Evolutionary conservation across 2,329 filamentous ascomycete genomes (phyloP).

Genomic region (Stenocarpella maydis): DNA sequence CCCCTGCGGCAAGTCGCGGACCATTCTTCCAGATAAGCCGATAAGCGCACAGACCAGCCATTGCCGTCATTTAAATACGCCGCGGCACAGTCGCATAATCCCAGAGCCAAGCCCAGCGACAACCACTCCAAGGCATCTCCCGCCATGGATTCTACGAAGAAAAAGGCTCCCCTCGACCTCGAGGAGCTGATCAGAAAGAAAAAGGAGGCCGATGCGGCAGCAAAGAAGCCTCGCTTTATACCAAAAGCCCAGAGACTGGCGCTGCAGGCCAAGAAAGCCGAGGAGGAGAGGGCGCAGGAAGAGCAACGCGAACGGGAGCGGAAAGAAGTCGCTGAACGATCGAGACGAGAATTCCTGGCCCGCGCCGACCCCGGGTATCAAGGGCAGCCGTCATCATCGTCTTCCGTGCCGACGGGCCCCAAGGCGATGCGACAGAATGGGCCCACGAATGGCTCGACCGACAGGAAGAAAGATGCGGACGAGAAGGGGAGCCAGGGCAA

Average conservation of each 20-base stretch:
- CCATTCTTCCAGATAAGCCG: not conserved
- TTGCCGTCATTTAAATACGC: not conserved
- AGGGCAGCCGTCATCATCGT: slow-evolving; percentile 36
- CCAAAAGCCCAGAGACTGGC: slow-evolving; percentile 84
- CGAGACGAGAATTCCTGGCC: slow-evolving; percentile 37
- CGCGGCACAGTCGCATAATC: not conserved
- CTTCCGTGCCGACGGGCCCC: slow-evolving; percentile 73
- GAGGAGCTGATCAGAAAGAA: slow-evolving; percentile 88
- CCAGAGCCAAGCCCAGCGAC: not conserved
- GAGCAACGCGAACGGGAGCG: slow-evolving; percentile 66
- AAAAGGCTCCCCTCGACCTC: slow-evolving; percentile 72
- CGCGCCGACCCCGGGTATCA: slow-evolving; percentile 39
- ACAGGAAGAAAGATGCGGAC: slow-evolving; percentile 25
- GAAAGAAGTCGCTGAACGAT: slow-evolving; percentile 38
- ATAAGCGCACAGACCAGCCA: not conserved
- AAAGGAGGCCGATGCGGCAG: slow-evolving; percentile 83
- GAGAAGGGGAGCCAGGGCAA: slow-evolving; percentile 48
- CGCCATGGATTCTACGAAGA: slow-evolving; percentile 31
- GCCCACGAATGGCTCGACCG: slow-evolving; percentile 30
- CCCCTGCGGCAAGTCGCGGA: too few species aligned
- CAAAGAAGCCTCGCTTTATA: slow-evolving; percentile 87
- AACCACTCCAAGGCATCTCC: slow-evolving; percentile 22
- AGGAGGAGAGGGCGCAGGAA: slow-evolving; percentile 63
- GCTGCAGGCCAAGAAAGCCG: slow-evolving; percentile 78
- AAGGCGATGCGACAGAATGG: slow-evolving; percentile 66